Conservation (phyloP, 1,284 basidiomycete genomes). For the Cryptococcus sp. region DNA sequence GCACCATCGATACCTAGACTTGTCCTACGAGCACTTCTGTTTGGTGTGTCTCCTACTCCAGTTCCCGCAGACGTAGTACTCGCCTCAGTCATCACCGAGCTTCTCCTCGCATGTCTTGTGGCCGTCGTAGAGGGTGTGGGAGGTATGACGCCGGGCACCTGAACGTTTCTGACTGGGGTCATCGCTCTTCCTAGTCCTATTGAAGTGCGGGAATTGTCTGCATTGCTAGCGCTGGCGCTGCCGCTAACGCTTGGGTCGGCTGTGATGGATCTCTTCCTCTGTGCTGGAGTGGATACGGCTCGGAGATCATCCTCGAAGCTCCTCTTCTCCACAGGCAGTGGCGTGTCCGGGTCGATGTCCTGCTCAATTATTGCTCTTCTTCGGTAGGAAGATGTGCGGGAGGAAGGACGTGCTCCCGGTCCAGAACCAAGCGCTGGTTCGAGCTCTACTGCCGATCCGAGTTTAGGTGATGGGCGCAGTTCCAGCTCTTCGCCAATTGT, state of each 20-base stretch:
- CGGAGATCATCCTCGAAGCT: conserved; percentile 38
- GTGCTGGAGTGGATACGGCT: neutral
- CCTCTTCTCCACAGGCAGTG: conserved; percentile 25
- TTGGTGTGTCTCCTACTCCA: conserved; percentile 12
- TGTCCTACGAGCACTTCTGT: neutral
- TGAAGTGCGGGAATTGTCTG: too few species aligned
- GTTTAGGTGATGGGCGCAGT: neutral
- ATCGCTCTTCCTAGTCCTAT: conserved; percentile 4
- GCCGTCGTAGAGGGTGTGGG: conserved; percentile 30
- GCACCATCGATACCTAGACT: conserved; percentile 45
- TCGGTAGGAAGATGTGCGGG: neutral
- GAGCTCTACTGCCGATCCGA: neutral
- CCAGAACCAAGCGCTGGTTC: neutral
- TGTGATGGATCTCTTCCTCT: neutral
- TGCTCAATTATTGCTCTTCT: neutral
- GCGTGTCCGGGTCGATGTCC: conserved; percentile 17
- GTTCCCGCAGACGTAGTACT: conserved; percentile 12
- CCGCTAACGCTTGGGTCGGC: neutral
- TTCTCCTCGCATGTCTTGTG: conserved; percentile 7
- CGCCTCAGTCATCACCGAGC: conserved; percentile 11
- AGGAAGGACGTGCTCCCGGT: neutral
- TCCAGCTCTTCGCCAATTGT: conserved; percentile 16
- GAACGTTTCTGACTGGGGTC: conserved; percentile 2
- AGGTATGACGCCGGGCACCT: conserved; percentile 25
- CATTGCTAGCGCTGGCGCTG: neutral